A percentile compares a stretch with the other conserved stretches of the same genome.
These are phyloP conservation scores for Testicularia cyperi DNA, from an alignment of 1,284 basidiomycete species.

Conservation along the genomic window DNA sequence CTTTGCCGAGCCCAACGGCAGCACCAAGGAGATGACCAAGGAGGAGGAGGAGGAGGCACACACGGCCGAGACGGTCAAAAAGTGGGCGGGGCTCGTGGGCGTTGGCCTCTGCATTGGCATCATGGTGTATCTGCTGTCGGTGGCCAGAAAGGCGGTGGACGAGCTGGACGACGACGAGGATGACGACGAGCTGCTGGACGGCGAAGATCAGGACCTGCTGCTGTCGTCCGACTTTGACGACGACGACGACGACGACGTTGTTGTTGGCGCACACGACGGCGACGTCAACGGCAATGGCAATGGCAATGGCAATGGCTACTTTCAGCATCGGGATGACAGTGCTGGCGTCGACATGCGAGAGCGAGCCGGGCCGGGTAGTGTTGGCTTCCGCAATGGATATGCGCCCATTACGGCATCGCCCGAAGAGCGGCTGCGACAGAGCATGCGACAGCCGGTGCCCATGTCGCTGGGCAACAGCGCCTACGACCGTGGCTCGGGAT, in stretches of 20 bases:
- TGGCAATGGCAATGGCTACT: background rate
- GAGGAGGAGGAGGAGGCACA: conserved; percentile 26
- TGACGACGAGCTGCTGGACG: conserved; percentile 28
- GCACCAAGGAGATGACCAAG: conserved; percentile 31
- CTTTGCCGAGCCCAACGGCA: conserved; percentile 70
- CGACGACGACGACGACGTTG: conserved; percentile 12
- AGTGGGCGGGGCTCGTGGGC: conserved; percentile 71
- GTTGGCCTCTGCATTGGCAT: conserved; percentile 73
- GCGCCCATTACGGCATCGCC: conserved; percentile 28
- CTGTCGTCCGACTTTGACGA: conserved; percentile 10
- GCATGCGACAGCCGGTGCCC: conserved; percentile 28
- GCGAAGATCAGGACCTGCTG: conserved; percentile 20
- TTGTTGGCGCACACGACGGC: conserved; percentile 2
- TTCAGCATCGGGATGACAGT: background rate
- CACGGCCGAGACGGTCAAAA: conserved; percentile 65
- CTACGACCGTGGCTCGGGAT: conserved; percentile 11
- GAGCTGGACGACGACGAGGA: conserved; percentile 64
- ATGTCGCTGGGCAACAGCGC: conserved; percentile 8
- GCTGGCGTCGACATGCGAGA: conserved; percentile 34
- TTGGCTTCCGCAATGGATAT: conserved; percentile 38
- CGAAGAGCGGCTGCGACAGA: conserved; percentile 32
- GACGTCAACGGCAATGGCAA: no score
- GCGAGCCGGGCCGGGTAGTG: conserved; percentile 28
- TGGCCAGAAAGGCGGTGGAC: conserved; percentile 78
- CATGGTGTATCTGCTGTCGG: conserved; percentile 74